Conservation (phyloP, 2,329 filamentous ascomycete species). For the Colletotrichum sp. region DNA sequence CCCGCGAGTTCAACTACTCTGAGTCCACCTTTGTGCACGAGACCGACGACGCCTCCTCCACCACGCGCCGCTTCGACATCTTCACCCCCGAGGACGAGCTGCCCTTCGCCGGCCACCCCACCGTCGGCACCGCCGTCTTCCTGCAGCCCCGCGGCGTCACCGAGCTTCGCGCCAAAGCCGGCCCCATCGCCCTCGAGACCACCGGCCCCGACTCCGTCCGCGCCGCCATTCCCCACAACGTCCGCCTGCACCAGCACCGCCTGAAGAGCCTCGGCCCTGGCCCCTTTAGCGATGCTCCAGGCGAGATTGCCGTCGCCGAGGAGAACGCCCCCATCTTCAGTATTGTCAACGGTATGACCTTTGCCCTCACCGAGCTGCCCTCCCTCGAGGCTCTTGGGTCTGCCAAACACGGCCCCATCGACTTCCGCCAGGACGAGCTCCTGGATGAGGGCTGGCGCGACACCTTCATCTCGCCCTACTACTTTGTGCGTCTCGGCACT, state of each 20-base stretch:
- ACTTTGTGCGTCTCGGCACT: constrained; percentile 51
- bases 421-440: constrained; percentile 38
- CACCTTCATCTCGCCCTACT: constrained; percentile 62
- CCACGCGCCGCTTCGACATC: constrained; percentile 58
- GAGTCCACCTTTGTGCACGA: constrained; percentile 69
- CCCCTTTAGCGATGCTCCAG: background rate
- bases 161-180: constrained; percentile 60
- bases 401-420: constrained; percentile 35
- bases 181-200: constrained; percentile 53
- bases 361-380: constrained; percentile 68
- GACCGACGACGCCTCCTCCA: constrained; percentile 32
- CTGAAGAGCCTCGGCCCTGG: background rate
- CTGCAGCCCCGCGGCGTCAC: constrained; percentile 44
- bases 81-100: constrained; percentile 61
- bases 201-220: constrained; percentile 51
- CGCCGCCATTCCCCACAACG: constrained; percentile 69
- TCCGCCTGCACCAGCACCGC: background rate
- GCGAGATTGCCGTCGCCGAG: constrained; percentile 28
- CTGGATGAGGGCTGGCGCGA: constrained; percentile 61
- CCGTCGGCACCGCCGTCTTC: constrained; percentile 60
- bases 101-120: constrained; percentile 68
- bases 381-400: constrained; percentile 62
- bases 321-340: constrained; percentile 56
- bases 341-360: constrained; percentile 77
- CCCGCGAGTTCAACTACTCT: constrained; percentile 68